Base-by-base conservation (phyloP, 164 flowering plant species). In the Piper betle region DNA sequence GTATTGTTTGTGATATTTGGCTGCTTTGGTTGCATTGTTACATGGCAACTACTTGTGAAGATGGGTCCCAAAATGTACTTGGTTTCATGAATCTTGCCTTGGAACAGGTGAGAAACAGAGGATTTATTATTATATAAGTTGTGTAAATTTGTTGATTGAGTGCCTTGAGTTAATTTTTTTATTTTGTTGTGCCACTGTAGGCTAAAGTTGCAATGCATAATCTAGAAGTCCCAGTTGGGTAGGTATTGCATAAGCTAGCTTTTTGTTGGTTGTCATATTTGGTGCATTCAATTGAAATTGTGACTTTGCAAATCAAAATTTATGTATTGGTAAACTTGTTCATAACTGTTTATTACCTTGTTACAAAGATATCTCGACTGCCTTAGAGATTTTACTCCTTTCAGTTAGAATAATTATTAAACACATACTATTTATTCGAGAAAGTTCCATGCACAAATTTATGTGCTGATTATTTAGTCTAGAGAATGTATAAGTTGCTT, bases 151-250 rank as follows among this genome's bases (percentile, higher is more conserved):
- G 38, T 55, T 5, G 33, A 4, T 55, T 55, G 8, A 25, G 20
- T 10, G 58, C 18, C 25, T 20, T 55, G 18, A 18, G 12, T 37
- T 55, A 10, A 8, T 55, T 19, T 37, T 3, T 55, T 62, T 33
- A 37, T 55, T 55, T 3, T 19, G 8, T 19, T 7, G 1, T 53
- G 17, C 65, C 20, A 13, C 64, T 19, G 46, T 64, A 79, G 83
- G 82, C 81, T 19, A 76, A 78, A 60, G 68, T 78, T 46, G 84
- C 84, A 7, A 38, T 80, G 69, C 71, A 74, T 8, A 58, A 52
- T 63, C 82, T 78, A 64, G 82, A 80, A 73, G 84, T 80, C 43
- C 84, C 84, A 18, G 77, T 78, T 64, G 82, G 82, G 79, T 79
- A 64, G 66, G 74, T 52, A 2, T 8, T 43, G 12, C 50, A 43